phyloP scores from a whole-genome alignment of 148 eudicot genomes.

The Persicaria tinctoria region DNA sequence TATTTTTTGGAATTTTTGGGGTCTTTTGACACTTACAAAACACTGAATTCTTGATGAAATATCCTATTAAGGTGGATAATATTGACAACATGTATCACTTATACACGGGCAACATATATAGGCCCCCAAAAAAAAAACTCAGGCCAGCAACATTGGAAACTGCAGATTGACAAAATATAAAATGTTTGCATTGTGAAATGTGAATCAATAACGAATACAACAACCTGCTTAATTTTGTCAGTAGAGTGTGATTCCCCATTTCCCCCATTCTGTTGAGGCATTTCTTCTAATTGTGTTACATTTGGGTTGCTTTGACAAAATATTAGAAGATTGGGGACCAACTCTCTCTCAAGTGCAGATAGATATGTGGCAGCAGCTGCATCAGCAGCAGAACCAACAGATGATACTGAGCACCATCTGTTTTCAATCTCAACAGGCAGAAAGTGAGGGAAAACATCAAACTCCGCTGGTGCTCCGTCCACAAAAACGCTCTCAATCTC shows the following conservation, averaged over 20 bases:
- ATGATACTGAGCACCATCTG: slow-evolving; percentile 95
- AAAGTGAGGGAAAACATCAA: slow-evolving; percentile 85
- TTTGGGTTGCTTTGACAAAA: slow-evolving; percentile 57
- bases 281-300: slow-evolving; percentile 29
- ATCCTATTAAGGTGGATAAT: neutral
- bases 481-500: too few relatives aligned
- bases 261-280: slow-evolving; percentile 27
- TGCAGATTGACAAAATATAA: neutral
- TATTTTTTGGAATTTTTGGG: neutral
- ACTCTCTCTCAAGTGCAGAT: slow-evolving; percentile 76
- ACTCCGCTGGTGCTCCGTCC: slow-evolving; percentile 67
- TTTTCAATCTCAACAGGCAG: slow-evolving; percentile 64
- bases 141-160: neutral
- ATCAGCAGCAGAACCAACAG: slow-evolving; percentile 91
- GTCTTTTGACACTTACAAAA: neutral
- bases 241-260: slow-evolving; percentile 42
- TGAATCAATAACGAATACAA: slow-evolving; percentile 10
- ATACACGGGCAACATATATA: neutral
- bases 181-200: neutral
- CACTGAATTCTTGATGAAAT: neutral
- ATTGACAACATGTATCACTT: neutral
- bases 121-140: neutral
- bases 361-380: slow-evolving; percentile 90
- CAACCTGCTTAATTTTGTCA: slow-evolving; percentile 68
- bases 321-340: slow-evolving; percentile 87